These are phyloP conservation scores for Candida koratica DNA, from an alignment of 805 yeast species.

Conservation along the genomic window DNA sequence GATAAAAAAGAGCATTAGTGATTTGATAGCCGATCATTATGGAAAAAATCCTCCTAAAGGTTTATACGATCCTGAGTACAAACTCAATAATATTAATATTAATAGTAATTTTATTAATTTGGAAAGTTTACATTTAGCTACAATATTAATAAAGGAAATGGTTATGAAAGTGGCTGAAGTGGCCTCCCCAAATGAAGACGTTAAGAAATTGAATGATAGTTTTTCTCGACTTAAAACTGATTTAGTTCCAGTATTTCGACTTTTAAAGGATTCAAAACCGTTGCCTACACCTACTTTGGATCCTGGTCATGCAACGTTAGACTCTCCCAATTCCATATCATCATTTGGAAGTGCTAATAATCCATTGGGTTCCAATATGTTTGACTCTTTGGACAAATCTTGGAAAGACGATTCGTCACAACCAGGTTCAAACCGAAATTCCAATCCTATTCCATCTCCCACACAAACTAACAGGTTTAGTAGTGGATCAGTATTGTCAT, in stretches of 20 bases:
- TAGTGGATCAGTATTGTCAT: conserved; percentile 34
- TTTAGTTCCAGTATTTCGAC: conserved; percentile 57
- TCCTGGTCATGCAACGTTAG: conserved; percentile 30
- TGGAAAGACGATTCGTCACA: conserved; percentile 11
- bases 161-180: conserved; percentile 20
- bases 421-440: conserved; percentile 12
- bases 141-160: conserved; percentile 35
- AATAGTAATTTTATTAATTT: conserved; percentile 33
- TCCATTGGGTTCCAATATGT: conserved; percentile 3
- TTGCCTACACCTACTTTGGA: conserved; percentile 60
- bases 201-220: conserved; percentile 48
- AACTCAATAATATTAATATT: conserved; percentile 29
- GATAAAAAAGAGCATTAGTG: conserved; percentile 58
- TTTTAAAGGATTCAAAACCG: conserved; percentile 62
- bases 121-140: conserved; percentile 36
- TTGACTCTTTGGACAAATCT: conserved; percentile 2
- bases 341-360: conserved; percentile 14
- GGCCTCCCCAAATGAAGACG: conserved; percentile 20
- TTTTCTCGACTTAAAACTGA: conserved; percentile 59
- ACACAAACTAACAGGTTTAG: conserved; percentile 35
- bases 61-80: conserved; percentile 26
- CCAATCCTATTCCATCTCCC: conserved; percentile 21
- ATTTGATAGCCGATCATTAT: conserved; percentile 41
- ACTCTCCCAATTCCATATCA: conserved; percentile 27
- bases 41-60: conserved; percentile 23